Percentiles rank a stretch among this genome's conserved stretches.
phyloP scores from a whole-genome alignment of 2,329 filamentous ascomycete species.

The Paraphoma chrysanthemicola region DNA sequence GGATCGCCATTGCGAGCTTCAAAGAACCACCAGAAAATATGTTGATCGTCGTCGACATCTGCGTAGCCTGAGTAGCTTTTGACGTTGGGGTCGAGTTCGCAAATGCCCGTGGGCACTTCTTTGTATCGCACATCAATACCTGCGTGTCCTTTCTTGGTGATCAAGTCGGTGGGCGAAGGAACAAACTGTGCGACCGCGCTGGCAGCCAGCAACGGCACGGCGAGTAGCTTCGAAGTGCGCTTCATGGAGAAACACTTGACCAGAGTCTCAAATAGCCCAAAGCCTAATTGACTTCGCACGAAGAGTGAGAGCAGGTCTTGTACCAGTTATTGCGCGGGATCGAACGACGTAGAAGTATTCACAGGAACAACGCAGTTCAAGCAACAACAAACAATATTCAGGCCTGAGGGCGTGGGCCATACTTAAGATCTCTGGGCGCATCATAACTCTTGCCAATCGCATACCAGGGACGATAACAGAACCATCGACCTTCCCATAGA shows the following conservation, averaged over 20 bases:
- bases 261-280: not conserved
- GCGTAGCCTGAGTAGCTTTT: conserved; percentile 65
- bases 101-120: conserved; percentile 61
- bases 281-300: too few relatives aligned
- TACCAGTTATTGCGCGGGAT: not conserved
- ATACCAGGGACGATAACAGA: conserved; percentile 7
- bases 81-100: conserved; percentile 63
- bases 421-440: not conserved
- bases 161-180: conserved; percentile 53
- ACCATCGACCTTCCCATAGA: conserved; percentile 17
- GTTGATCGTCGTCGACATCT: conserved; percentile 59
- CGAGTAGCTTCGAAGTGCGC: conserved; percentile 11
- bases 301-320: too few relatives aligned
- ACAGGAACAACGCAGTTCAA: not conserved
- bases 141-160: conserved; percentile 51
- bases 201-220: conserved; percentile 26
- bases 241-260: conserved; percentile 11
- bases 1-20: conserved; percentile 60
- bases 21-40: conserved; percentile 66
- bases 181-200: conserved; percentile 52
- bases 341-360: not conserved
- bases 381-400: not conserved
- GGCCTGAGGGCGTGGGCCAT: not conserved
- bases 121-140: conserved; percentile 65
- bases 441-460: not conserved